phyloP scores from a whole-genome alignment of 441 rosid species.

The Croton laevigatus region DNA sequence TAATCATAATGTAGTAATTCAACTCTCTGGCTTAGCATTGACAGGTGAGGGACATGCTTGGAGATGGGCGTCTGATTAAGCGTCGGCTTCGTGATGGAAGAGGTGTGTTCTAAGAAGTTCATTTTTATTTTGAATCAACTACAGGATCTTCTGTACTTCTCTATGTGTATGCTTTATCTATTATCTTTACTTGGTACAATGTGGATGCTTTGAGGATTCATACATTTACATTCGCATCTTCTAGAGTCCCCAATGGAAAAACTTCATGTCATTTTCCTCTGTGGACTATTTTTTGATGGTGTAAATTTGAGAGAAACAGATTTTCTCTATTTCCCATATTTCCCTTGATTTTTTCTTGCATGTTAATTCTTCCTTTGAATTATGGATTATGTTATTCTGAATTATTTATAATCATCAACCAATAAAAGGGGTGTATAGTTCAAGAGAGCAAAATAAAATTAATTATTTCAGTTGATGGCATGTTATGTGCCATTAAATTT shows the following conservation, averaged over 20 bases:
- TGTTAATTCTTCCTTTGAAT: not conserved
- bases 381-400: not conserved
- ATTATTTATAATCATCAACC: not conserved
- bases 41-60: conserved; percentile 97
- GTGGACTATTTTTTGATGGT: not conserved
- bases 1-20: conserved; percentile 18
- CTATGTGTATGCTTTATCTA: not conserved
- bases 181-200: not conserved
- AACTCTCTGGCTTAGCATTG: conserved; percentile 33
- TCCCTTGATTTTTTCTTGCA: conserved; percentile 2
- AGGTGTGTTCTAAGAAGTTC: conserved; percentile 43
- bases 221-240: not conserved
- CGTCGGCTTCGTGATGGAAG: conserved; percentile 88
- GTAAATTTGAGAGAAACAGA: not conserved
- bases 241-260: not conserved
- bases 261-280: not conserved
- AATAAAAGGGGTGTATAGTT: not conserved
- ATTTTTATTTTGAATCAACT: not conserved
- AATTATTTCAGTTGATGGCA: conserved; percentile 2
- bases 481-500: not conserved
- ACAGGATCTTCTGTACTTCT: not conserved
- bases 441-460: conserved; percentile 1
- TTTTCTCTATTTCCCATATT: not conserved
- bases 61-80: conserved; percentile 96
- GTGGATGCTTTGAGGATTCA: conserved; percentile 1